Base-by-base conservation (phyloP, 306 rosid species). In the Vicia villosa region DNA sequence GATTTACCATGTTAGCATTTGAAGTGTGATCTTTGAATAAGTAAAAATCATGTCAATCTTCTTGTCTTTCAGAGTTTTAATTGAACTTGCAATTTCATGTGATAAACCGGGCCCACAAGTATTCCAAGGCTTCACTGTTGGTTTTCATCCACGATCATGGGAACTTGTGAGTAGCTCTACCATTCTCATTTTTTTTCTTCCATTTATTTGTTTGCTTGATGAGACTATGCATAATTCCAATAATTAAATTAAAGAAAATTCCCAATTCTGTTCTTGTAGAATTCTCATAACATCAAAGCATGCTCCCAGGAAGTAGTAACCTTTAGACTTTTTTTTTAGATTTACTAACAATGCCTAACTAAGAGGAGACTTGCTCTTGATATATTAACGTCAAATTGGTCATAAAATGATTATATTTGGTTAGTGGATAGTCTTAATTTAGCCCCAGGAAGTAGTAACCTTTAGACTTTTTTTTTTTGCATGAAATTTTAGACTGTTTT, bases 91-190 rank as follows among this genome's bases (percentile, higher is more conserved):
- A 64, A 80, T 94, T 70, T 81, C 81, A 34, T 94, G 99, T 60
- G 91, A 82, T 81, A 74, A 81, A 55, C 85, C 91, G 37, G 95
- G 99, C 70, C 92, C 92, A 47, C 86, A 79, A 21, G 83, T 91
- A 24, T 94, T 90, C 75, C 84, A 79, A 86, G 99, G 99, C 61
- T 88, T 87, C 81, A 91, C 96, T 47, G 92, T 88, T 80, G 99
- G 99, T 61, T 91, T 94, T 82, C 97, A 94, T 82, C 99, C 97
- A 2, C 81, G 97, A 54, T 81, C 99, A 50, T 94, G 99, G 99
- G 99, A 94, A 77, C 82, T 94, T 79, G 99, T 94, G 82, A 83
- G 95, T 74, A 70, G 62, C 54, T 66, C 40, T 79, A 68, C 32
- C 55, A 30, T 81, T 71, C 61, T 26, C 49, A 6, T 50, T 51